Evolutionary conservation across 2,329 filamentous ascomycete species (phyloP).

Genomic region (Fusarium newnesense): DNA sequence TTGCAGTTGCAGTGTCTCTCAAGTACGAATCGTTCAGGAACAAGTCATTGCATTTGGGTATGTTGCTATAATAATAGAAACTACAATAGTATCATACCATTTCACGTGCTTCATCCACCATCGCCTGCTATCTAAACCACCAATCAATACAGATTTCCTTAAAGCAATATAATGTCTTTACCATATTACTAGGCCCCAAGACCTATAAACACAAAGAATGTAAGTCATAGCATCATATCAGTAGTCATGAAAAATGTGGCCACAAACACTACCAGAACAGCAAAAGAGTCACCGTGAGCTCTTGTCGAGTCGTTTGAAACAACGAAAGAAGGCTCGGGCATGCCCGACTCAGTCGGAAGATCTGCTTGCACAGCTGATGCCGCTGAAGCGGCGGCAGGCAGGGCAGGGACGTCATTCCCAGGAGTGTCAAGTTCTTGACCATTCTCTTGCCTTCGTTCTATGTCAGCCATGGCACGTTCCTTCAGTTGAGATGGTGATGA

Average conservation of each 20-base stretch:
- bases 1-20: background rate
- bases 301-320: background rate
- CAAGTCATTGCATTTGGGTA: background rate
- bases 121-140: slow-evolving; percentile 15
- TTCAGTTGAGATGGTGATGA: background rate
- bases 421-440: background rate
- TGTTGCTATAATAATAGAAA: slow-evolving; percentile 27
- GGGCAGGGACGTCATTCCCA: background rate
- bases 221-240: background rate
- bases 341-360: background rate
- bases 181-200: background rate
- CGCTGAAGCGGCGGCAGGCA: background rate
- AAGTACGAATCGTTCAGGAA: background rate
- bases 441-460: slow-evolving; percentile 1
- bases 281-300: background rate
- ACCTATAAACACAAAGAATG: background rate
- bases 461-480: background rate
- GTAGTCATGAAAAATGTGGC: background rate
- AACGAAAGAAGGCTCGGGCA: background rate
- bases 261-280: background rate
- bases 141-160: slow-evolving; percentile 28
- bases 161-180: background rate
- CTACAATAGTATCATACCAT: slow-evolving; percentile 27
- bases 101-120: slow-evolving; percentile 25
- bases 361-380: slow-evolving; percentile 1